A percentile compares a stretch with the other conserved stretches of the same genome.
Evolutionary conservation across 176 grass and related monocot species (phyloP).

Genomic region (Lolium perenne): DNA sequence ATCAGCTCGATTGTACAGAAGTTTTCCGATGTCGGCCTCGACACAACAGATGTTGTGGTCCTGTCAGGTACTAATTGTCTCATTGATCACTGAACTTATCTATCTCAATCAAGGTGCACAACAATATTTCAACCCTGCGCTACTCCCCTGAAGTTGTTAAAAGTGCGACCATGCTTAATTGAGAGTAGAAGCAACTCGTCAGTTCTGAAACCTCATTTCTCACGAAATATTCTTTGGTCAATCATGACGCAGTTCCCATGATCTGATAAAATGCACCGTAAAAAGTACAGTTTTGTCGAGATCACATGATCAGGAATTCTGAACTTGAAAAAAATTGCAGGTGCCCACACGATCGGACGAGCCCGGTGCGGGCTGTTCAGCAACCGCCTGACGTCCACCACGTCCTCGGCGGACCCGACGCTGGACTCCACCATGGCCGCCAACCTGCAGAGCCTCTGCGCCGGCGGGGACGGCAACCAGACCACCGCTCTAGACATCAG

Average conservation of each 20-base stretch:
- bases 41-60: slow-evolving; percentile 75
- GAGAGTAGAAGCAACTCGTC: not conserved
- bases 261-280: no score
- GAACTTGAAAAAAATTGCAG: slow-evolving; percentile 15
- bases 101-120: not conserved
- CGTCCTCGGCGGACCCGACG: slow-evolving; percentile 52
- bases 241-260: no score
- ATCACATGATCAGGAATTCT: not conserved
- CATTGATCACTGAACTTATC: not conserved
- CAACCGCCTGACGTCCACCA: slow-evolving; percentile 45
- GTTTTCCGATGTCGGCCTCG: slow-evolving; percentile 60
- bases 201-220: not conserved
- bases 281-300: not conserved
- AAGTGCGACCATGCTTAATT: not conserved
- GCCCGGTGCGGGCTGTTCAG: slow-evolving; percentile 64
- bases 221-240: no score
- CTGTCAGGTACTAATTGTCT: slow-evolving; percentile 61
- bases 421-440: slow-evolving; percentile 61
- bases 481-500: slow-evolving; percentile 62
- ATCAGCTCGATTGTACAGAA: slow-evolving; percentile 61
- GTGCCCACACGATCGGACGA: slow-evolving; percentile 75
- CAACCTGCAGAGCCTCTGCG: slow-evolving; percentile 56
- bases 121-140: not conserved
- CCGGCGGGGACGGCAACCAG: slow-evolving; percentile 65
- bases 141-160: not conserved